Evolutionary conservation across 306 rosid genomes (phyloP), one percentile per base, ranked within the genome.

Genomic region (Lathyrus oleraceus): DNA sequence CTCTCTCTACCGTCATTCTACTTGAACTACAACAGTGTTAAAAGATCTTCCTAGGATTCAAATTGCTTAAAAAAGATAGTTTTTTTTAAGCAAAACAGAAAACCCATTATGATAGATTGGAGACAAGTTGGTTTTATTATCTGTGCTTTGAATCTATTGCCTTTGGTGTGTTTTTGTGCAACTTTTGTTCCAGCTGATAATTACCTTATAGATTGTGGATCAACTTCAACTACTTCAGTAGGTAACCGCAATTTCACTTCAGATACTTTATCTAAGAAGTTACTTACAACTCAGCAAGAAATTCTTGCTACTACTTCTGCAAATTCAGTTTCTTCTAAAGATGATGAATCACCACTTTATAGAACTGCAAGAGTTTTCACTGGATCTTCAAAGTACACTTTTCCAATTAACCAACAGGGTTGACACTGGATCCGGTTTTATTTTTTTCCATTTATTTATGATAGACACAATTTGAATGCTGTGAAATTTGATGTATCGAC

Each of bases 341-440:
- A n/a, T n/a, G n/a, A n/a, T n/a, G n/a, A n/a, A n/a, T n/a, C n/a
- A n/a, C n/a, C n/a, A n/a, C n/a, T n/a, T n/a, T n/a, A n/a, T n/a
- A n/a, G n/a, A n/a, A n/a, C n/a, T n/a, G n/a, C n/a, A n/a, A n/a
- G n/a, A n/a, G n/a, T n/a, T n/a, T n/a, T n/a, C n/a, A n/a, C n/a
- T 30, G 87, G 73, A 70, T 36, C 87, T 48, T 87, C 97, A 21
- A 81, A 84, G 62, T 92, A 82, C 85, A 81, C 84, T 19, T 92
- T 92, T 40, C 21, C 90, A 13, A 84, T 89, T 28, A 25, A 49
- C 15, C 83, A 77, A 57, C 20, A 60, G 21, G 97, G 96, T 12
- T 85, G 97, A 61, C 95, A 89, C 76, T 92, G 96, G 97, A 89
- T 92, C 86, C 96, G 96, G 61, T 88, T 92, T 40, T 89, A 92